These are phyloP conservation scores for Phaeosphaeriaceae sp. DNA, from an alignment of 2,329 filamentous ascomycete species.

Conservation along the genomic window DNA sequence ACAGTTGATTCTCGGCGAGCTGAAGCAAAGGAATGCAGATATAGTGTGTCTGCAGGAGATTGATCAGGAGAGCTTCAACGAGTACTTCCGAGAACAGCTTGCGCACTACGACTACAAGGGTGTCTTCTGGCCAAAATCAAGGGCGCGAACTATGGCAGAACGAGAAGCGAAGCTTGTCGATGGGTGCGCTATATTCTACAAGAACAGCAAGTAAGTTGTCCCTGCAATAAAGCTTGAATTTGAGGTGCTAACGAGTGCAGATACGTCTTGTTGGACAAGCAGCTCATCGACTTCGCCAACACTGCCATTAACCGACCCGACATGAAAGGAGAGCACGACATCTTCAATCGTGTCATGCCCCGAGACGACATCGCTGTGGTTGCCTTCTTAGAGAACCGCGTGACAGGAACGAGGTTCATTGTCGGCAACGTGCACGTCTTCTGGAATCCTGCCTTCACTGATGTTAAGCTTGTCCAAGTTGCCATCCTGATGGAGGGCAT, in stretches of 20 bases:
- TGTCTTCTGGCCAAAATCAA: conserved; percentile 88
- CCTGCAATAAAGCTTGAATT: neutral
- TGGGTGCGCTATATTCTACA: conserved; percentile 96
- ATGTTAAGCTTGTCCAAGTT: conserved; percentile 96
- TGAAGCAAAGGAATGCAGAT: conserved; percentile 80
- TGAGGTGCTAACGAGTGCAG: conserved; percentile 27
- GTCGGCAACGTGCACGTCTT: conserved; percentile 93
- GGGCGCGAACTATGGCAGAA: conserved; percentile 90
- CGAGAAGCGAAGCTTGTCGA: conserved; percentile 90
- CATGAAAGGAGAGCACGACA: conserved; percentile 96
- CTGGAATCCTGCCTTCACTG: conserved; percentile 89
- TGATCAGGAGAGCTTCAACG: conserved; percentile 88
- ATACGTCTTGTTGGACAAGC: conserved; percentile 91
- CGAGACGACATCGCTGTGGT: conserved; percentile 96
- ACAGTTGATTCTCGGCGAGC: conserved; percentile 81
- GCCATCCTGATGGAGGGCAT: conserved; percentile 94
- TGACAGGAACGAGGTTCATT: conserved; percentile 89
- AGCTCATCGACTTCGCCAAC: conserved; percentile 88
- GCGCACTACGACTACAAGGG: conserved; percentile 91
- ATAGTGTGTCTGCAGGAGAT: conserved; percentile 94
- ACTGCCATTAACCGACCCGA: conserved; percentile 94
- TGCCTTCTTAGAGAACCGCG: conserved; percentile 88
- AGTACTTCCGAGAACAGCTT: conserved; percentile 86
- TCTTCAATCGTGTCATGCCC: conserved; percentile 98
- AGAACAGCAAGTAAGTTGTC: conserved; percentile 74